Evolutionary conservation across 2,329 filamentous ascomycete species (phyloP), one percentile per base, ranked within the genome.

Genomic region (Pseudogymnoascus sp.): DNA sequence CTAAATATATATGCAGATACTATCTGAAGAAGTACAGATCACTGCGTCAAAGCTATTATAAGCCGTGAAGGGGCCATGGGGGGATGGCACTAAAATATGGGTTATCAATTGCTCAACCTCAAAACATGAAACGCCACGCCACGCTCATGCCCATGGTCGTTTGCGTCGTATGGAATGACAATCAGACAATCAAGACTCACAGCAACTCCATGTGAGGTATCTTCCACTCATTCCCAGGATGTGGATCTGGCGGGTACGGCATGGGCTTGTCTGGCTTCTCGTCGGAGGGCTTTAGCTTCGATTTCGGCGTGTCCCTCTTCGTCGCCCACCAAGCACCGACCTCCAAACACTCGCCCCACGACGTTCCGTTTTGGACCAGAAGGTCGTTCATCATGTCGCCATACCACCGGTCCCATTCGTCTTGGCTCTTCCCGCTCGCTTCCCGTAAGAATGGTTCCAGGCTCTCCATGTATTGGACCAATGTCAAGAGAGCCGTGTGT

Each of bases 351-450:
- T 97, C 93, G 60, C 93, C 92, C 79, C 86, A 92, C 60, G 85
- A 86, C 16, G 90, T 88, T 19, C 90, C 90, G 63, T 86, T 87
- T 66, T 93, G 88, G 74, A 89, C 86, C 72, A 96, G 82, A 71
- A 97, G 77, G 75, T 95, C 89, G 57, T 85, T 84, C 83, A 92
- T 93, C 89, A 96, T 90, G 75, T 88, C 90, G 43, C 88, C 86
- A 77, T 90, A 86, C 93, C 93, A 97, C 45, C 86, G 81, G 74
- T 96, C 90, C 92, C 92, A 97, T 77, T 97, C 93, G 69, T 96
- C 92, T 72, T 90, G 86, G 71, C 89, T 91, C 80, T 96, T 96
- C 13, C 89, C 90, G 72, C 90, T 96, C 54, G 86, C 85, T 71
- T 96, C 90, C 70, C 90, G 85, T 69, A 97, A 78, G 65, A 95